Evolutionary conservation across 2,329 filamentous ascomycete species (phyloP), one percentile per base, ranked within the genome.

Genomic region (Stagonosporopsis rhizophila): DNA sequence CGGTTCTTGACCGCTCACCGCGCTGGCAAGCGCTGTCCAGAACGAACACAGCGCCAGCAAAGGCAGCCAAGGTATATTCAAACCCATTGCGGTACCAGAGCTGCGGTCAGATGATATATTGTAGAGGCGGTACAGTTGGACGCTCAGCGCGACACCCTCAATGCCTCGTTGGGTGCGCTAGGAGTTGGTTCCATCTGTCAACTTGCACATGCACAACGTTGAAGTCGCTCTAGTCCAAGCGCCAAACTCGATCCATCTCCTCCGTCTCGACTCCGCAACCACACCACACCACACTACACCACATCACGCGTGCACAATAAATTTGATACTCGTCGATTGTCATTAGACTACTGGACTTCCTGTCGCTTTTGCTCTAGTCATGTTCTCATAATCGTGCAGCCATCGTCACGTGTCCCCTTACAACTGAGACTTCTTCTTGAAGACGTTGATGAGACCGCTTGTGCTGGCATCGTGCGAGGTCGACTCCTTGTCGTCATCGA

Each of bases 361-460:
- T 56, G 35, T 9, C 30, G 34, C 27, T 50, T 45, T 55, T 50
- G 45, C 25, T 27, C 45, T 35, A 22, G 40, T 50, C 52, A 37
- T 50, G 12, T 17, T 22, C 45, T 56, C 52, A 32, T 41, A 30
- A 56, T 27, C 4, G 25, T 27, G 25, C 25, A 9, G 25, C 25
- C 46, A 35, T 47, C 41, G n/a, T n/a, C n/a, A n/a, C n/a, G n/a
- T n/a, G 41, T 37, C 52, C n/a, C 28, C 4, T 9, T 56, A 50
- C 47, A 50, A 51, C 41, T 46, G 42, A 7, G 84, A 78, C 83
- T 85, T 87, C 81, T 89, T 87, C 89, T 96, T 96, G 83, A 97
- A 99, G 9, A 91, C 91, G 58, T 89, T 89, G 78, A 99, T 92
- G 66, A 99, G 83, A 25, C 93, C 91, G 62, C 88, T 91, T 11